Base-by-base conservation (phyloP, 352 stramenopile species). In the Phytopythium kandeliae region DNA sequence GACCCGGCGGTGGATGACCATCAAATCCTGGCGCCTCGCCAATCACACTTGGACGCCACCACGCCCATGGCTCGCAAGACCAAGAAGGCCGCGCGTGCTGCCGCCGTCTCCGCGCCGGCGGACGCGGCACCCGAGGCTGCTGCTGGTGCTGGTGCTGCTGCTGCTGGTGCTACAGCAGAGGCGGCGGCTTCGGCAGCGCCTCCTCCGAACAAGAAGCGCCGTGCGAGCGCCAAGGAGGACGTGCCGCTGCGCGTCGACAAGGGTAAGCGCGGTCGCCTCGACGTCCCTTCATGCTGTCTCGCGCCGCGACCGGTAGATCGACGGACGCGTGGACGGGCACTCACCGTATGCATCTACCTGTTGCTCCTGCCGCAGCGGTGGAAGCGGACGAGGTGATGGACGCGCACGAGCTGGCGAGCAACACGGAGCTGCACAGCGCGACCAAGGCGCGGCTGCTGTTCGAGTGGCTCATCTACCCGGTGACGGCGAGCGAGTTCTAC, bases 401-500 rank as follows among this genome's bases (percentile, higher is more conserved):
- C 53, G 60, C 74, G 24, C 74, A 83, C 42, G 72, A 83, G 25
- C 51, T 90, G 13, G 72, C 74, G 40, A 58, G 65, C 17, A 67
- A 80, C 48, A 78, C 65, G 16, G 73, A 86, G 42, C 48, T 88
- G 19, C 79, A 86, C 60, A 89, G 80, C 52, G 69, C 71, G 24
- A 86, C 68, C 52, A 78, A 89, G 60, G 74, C 71, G 8, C 79
- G 76, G 42, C 51, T 88, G 60, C 62, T 93, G 19, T 78, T 96
- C 26, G 66, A 92, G 62, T 96, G 87, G 87, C 65, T 96, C 13
- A 74, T 96, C 48, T 78, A 78, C 51, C 86, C 85, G 17, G 84
- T 97, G 48, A 78, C 73, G 12, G 57, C 81, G 9, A 67, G 92
- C 35, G 75, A 96, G 62, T 98, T 98, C 53, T 97, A 97, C 63